These are phyloP conservation scores for Coelastrella sp. DNA, from an alignment of 139 green algal species.

Conservation along the genomic window DNA sequence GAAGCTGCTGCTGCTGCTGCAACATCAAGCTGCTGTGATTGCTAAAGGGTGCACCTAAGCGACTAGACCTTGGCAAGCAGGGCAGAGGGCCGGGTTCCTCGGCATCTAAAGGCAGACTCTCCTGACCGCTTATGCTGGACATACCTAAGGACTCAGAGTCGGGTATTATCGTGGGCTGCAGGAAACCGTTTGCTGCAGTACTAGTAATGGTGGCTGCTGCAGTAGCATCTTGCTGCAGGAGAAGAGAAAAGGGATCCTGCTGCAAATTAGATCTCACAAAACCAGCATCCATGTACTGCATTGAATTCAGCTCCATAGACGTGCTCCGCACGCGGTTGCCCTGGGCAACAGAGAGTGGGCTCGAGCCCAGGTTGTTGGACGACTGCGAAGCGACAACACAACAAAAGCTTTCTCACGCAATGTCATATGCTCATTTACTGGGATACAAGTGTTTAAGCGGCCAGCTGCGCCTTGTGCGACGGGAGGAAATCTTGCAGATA, in stretches of 20 bases:
- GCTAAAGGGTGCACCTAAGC: neutral
- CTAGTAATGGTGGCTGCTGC: conserved; percentile 43
- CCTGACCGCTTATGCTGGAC: neutral
- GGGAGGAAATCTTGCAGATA: too few relatives aligned
- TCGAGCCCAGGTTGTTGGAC: neutral
- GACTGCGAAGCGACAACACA: neutral
- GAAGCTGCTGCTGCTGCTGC: conserved; percentile 35
- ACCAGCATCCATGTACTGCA: neutral
- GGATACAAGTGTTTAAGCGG: too few relatives aligned
- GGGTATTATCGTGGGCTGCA: neutral
- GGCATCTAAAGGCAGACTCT: neutral
- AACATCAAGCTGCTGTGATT: neutral
- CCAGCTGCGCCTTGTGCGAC: too few relatives aligned
- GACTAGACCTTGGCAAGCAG: neutral
- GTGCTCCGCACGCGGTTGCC: neutral
- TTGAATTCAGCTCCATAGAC: neutral
- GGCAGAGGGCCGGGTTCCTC: conserved; percentile 36
- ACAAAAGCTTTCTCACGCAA: too few relatives aligned
- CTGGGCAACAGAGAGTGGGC: neutral
- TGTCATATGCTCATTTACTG: too few relatives aligned
- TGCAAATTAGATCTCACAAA: neutral
- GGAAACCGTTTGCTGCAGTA: neutral
- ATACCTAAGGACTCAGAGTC: neutral
- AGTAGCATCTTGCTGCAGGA: conserved; percentile 5
- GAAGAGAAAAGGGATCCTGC: conserved; percentile 22